These are phyloP conservation scores for Gossypium thurberi DNA, from an alignment of 345 rosid genomes.

Conservation along the genomic window DNA sequence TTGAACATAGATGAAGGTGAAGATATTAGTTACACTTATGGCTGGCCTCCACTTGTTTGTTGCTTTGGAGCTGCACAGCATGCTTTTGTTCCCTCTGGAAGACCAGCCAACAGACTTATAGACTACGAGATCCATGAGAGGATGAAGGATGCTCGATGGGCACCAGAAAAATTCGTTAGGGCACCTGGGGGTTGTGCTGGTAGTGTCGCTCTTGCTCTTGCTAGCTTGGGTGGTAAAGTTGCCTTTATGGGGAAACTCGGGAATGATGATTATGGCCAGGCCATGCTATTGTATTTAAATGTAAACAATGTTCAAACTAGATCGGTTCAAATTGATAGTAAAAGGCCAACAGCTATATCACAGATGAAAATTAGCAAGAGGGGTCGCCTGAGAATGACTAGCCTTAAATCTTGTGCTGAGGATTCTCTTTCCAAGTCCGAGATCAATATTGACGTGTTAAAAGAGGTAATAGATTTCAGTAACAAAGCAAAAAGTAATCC, in stretches of 20 bases:
- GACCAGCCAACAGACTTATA: constrained; percentile 73
- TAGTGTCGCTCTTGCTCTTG: constrained; percentile 77
- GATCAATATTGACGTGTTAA: constrained; percentile 74
- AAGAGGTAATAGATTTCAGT: constrained; percentile 50
- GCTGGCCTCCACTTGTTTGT: constrained; percentile 96
- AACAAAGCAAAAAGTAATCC: not conserved
- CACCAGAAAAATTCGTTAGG: constrained; percentile 60
- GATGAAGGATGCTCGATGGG: constrained; percentile 60
- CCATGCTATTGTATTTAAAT: constrained; percentile 71
- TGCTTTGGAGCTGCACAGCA: constrained; percentile 91
- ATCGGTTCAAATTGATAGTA: constrained; percentile 55
- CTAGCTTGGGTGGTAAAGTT: constrained; percentile 77
- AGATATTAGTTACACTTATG: constrained; percentile 64
- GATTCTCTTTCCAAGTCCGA: constrained; percentile 76
- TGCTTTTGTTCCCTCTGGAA: constrained; percentile 82
- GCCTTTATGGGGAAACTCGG: constrained; percentile 94
- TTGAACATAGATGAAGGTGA: constrained; percentile 50
- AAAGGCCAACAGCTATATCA: constrained; percentile 54
- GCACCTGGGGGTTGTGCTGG: constrained; percentile 89
- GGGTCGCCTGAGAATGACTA: constrained; percentile 60
- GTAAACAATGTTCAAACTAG: constrained; percentile 69
- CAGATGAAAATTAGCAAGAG: constrained; percentile 75
- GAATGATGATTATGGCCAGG: constrained; percentile 70
- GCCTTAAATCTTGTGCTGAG: constrained; percentile 71
- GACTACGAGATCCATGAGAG: constrained; percentile 64